Base-by-base conservation (phyloP, 2,329 filamentous ascomycete species). In the Microdochium nivale region DNA sequence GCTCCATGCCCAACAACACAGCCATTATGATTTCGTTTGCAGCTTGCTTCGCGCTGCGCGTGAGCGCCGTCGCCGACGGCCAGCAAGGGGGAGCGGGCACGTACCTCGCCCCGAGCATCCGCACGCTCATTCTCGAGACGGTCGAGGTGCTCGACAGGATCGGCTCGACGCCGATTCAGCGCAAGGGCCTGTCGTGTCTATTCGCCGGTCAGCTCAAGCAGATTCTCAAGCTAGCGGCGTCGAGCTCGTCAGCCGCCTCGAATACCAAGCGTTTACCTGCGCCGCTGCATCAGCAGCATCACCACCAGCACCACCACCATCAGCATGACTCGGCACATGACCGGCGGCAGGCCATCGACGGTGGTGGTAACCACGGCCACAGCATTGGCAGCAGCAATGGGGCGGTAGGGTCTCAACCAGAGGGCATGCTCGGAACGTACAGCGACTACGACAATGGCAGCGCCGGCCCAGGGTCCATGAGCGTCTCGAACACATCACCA, bases 11-110 rank as follows among this genome's bases (percentile, higher is more conserved):
- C 0, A 89, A 89, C 65, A 89, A 89, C 58, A 88, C 86, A 0
- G 80, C 85, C 51, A 87, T 88, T 56, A 89, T 89, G 86, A 87
- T 89, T 13, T 86, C 84, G 1, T 88, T 88, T 56, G 85, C 86
- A 0, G 83, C 83, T 3, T 86, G 82, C 58, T 86, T 86, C 55
- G 83, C 83, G 0, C 66, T 87, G n/a, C 78, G 80, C 10, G 72
- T 87, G 3, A 84, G 81, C 56, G 75, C 80, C 0, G 79, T 80
- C 48, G 75, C 80, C 2, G 73, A 76, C 0, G 80, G 76, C 25
- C 76, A 74, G 52, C 33, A 37, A 23, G 40, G 40, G 8, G 40
- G 40, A 21, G 40, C n/a, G 10, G 77, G 76, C 49, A 19, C 21
- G n/a, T n/a, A n/a, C 14, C 64, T 86, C 1, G 81, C 81, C 0